Base-by-base conservation (phyloP, 768 basidiomycete genomes). In the Sporobolomyces pararoseus region DNA sequence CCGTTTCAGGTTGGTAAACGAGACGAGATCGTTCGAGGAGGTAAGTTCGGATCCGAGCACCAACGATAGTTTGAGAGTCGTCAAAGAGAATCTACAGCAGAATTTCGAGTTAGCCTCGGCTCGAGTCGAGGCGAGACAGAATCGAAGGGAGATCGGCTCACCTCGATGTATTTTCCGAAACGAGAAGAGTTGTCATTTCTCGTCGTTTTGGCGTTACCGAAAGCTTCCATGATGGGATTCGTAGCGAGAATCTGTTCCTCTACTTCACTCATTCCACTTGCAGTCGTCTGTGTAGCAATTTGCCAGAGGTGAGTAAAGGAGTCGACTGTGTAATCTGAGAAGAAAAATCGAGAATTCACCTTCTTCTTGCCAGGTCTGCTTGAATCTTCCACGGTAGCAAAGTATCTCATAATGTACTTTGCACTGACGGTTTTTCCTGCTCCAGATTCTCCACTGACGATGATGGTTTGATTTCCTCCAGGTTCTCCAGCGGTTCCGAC, bases 161-260 rank as follows among this genome's bases (percentile, higher is more conserved):
- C 96, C 85, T 99, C 95, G 73, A 99, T 97, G 81, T 99, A 99
- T 82, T 99, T 99, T 71, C 96, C 96, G 79, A 99, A 99, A 66
- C 96, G 87, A 27, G 96, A 99, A 12, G 92, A 96, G 79, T 99
- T 99, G 81, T 99, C 96, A 78, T 99, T 99, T 68, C 96, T 86
- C 21, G 96, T 97, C 37, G 96, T 99, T 82, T 99, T 99, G 29
- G 96, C 96, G 80, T 99, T 99, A 74, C 96, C 96, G 75, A 99
- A 98, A 0, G 96, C 90, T 81, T 99, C 96, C 72, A 99, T 87
- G 76, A 96, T 98, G 29, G 96, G 96, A 79, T 99, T 99, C n/a
- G 95, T 97, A 34, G 96, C 96, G 63, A 99, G 83, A 68, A 99
- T 99, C 80, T 98, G 96, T 57, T 88, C 86, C 79, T 99, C 96